Base-by-base conservation (phyloP, 345 rosid genomes). In the Raphanus raphanistrum region DNA sequence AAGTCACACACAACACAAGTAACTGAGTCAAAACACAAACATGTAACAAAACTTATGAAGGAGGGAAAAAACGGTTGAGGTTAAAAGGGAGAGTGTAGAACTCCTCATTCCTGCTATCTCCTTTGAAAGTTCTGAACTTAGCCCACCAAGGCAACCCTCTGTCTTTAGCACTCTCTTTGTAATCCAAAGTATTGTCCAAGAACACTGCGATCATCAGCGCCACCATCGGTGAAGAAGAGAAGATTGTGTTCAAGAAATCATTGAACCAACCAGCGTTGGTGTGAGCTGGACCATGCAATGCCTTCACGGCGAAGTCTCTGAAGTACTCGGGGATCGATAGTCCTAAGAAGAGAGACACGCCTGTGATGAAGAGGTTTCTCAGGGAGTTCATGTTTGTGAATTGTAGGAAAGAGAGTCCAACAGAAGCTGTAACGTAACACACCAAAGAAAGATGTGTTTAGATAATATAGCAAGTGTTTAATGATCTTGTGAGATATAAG, bases 381-480 rank as follows among this genome's bases (percentile, higher is more conserved):
- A 93, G 81, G n/a, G 98, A 93, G 86, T 96, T 96, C 99, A 96
- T 93, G 87, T 96, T 96, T 63, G 97, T 93, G 85, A 93, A 96
- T 82, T 96, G 99, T 77, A 96, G 78, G 76, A 96, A 96, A 7
- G 98, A 93, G 73, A 96, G 85, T 27, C 99, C 99, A 75, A 91
- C 93, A 4, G 98, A 91, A 78, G 96, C 98, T 91, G 90, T 58
- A 64, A 81, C 21, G 21, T 21, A 21, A 21, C 21, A 21, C 29
- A 58, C 79, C 16, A 62, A 25, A 78, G 2, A 25, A 50, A 8
- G 9, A 1, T 72, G 0, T 71, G 25, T 60, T 41, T n/a, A 50
- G 55, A 50, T 50, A 41, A 0, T 59, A 21, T 10, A 41, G 15
- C 41, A 27, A 41, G 43, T 41, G 21, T 71, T 0, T 9, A 17